phyloP scores from a whole-genome alignment of 1,139 yeast genomes.

The Geotrichum citri-aurantii region DNA sequence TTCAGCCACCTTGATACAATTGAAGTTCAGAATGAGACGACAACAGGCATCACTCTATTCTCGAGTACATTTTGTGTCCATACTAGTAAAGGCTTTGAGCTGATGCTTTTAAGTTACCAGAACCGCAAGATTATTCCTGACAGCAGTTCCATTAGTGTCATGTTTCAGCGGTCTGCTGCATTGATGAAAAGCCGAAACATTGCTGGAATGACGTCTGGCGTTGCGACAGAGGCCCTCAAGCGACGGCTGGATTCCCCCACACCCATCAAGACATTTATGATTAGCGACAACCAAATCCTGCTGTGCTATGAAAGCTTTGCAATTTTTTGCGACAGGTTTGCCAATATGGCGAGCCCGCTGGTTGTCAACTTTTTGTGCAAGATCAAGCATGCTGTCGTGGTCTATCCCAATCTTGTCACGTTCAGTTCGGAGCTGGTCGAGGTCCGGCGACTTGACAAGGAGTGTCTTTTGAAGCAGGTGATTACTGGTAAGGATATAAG shows the following conservation, averaged over 20 bases:
- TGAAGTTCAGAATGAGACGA: slow-evolving; percentile 31
- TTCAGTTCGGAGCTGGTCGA: slow-evolving; percentile 68
- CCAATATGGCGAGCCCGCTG: slow-evolving; percentile 53
- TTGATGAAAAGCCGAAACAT: slow-evolving; percentile 9
- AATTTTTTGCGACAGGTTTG: slow-evolving; percentile 60
- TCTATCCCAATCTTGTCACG: slow-evolving; percentile 54
- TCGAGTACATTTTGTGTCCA: slow-evolving; percentile 53
- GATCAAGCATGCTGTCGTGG: slow-evolving; percentile 52
- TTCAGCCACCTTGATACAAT: slow-evolving; percentile 37
- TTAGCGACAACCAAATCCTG: slow-evolving; percentile 51
- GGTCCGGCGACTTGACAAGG: slow-evolving; percentile 46
- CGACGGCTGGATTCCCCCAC: slow-evolving; percentile 31
- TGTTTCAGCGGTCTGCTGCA: slow-evolving; percentile 23
- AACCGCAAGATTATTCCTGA: slow-evolving; percentile 54
- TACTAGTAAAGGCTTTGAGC: slow-evolving; percentile 63
- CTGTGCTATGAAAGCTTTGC: slow-evolving; percentile 72
- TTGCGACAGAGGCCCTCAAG: slow-evolving; percentile 22
- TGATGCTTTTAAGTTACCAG: slow-evolving; percentile 56
- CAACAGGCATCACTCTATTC: slow-evolving; percentile 36
- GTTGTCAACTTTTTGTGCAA: slow-evolving; percentile 58
- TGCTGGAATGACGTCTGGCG: slow-evolving; percentile 9
- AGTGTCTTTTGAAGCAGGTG: slow-evolving; percentile 59
- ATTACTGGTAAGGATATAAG: slow-evolving; percentile 55
- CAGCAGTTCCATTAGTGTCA: slow-evolving; percentile 28
- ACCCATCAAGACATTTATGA: slow-evolving; percentile 62